These are phyloP conservation scores for Vanilla planifolia DNA, from an alignment of 106 monocot genomes.

Conservation along the genomic window DNA sequence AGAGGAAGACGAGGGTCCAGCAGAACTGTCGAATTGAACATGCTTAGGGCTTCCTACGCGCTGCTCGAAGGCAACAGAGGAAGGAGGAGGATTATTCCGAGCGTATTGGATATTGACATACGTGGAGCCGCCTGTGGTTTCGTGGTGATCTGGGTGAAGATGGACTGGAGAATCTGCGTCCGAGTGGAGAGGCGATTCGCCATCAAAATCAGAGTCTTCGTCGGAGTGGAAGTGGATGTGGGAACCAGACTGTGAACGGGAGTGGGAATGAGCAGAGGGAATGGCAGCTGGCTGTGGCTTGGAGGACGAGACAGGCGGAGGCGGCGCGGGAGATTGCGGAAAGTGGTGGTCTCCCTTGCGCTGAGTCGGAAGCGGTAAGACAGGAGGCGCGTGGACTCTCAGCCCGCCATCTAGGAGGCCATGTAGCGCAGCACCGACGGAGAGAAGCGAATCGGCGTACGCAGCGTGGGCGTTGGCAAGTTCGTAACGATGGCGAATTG, in stretches of 20 bases:
- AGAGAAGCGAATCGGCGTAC: constrained; percentile 54
- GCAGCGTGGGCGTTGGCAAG: constrained; percentile 76
- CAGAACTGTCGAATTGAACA: constrained; percentile 4
- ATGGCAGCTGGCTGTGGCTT: not conserved
- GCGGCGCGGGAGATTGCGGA: constrained; percentile 10
- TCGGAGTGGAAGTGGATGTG: constrained; percentile 65
- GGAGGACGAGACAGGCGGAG: not conserved
- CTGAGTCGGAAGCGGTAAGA: constrained; percentile 59
- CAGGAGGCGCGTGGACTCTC: constrained; percentile 21
- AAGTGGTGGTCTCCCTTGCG: constrained; percentile 51
- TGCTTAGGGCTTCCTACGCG: too few relatives aligned
- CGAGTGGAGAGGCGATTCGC: constrained; percentile 41
- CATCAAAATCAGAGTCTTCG: constrained; percentile 31
- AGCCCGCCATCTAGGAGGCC: constrained; percentile 32
- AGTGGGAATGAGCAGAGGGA: constrained; percentile 14
- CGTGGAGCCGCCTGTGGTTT: constrained; percentile 1
- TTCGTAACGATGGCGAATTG: constrained; percentile 65
- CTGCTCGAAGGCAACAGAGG: constrained; percentile 47
- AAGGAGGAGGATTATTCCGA: constrained; percentile 33
- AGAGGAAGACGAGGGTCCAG: constrained; percentile 6
- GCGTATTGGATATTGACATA: constrained; percentile 33
- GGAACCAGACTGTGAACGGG: constrained; percentile 50
- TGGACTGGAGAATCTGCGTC: constrained; percentile 18
- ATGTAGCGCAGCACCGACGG: constrained; percentile 50
- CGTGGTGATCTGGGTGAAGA: not conserved